Evolutionary conservation across 140 eudicot genomes (phyloP), one percentile per base, ranked within the genome.

Genomic region (Anethum foeniculum): DNA sequence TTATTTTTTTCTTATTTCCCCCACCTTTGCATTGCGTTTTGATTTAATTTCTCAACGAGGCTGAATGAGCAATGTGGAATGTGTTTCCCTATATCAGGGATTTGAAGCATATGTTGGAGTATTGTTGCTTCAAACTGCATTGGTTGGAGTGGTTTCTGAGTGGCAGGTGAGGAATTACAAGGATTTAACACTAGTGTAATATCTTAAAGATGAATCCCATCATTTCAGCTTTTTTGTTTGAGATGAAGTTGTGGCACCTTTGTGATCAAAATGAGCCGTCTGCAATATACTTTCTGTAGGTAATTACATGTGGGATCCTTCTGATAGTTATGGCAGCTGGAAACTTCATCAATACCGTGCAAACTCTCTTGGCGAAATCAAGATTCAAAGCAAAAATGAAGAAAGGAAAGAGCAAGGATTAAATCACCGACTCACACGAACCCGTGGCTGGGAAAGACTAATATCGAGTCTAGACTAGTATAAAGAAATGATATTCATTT

Each of bases 61-160:
- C 9, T 74, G 52, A 74, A 44, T 25, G 38, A 75, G n/a, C 34
- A 34, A 48, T 27, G 7, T 49, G 79, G 69, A 32, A 28, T 76
- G 27, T 76, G 46, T 76, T 49, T 49, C 14, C 39, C 3, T 34
- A 38, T 47, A 12, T 75, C 88, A 90, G 98, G 97, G 93, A 46
- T 93, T 93, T 79, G 96, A 93, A 87, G 98, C 97, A 76, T 92
- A 91, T 77, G 91, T 92, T 60, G 98, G 98, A 81, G 77, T 91
- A 75, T 82, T 88, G 87, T 80, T 93, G 83, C 90, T 93, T 71
- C 88, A 87, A 86, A 91, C 94, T 72, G 92, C 98, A 76, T 46
- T 93, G 41, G 86, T 64, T 69, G 93, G 97, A 77, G 88, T 91
- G 48, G 74, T 80, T 77, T 90, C 96, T 1, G 98, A 91, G 77